Base-by-base conservation (phyloP, 306 rosid genomes). In the Cicer cuneatum region DNA sequence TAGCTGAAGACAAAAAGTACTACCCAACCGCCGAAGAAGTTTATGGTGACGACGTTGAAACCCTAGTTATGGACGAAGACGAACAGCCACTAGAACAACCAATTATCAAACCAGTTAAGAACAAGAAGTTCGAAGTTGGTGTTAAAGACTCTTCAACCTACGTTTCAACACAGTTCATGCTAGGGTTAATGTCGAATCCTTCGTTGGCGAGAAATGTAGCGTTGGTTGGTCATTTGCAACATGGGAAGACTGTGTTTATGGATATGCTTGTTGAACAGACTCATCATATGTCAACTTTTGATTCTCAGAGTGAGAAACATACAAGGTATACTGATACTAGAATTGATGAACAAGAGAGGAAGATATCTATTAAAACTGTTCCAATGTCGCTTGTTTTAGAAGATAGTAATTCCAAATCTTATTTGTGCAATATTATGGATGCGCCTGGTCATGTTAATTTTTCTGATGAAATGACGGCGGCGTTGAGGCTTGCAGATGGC, bases 381-480 rank as follows among this genome's bases (percentile, higher is more conserved):
- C 99, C 99, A 0, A 92, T 94, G 99, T 86, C 99, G 1, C 95
- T 94, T 53, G 99, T 94, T 39, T 90, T 94, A 2, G 99, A 94
- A 82, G 99, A 94, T 76, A 84, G 93, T 77, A 91, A 83, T 54
- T 84, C 97, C 0, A 94, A 94, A 81, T 92, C 97, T 0, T 94
- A 88, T 83, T 75, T 94, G 74, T 94, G 99, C 73, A 94, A 94
- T 64, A 73, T 94, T 52, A 92, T 94, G 93, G 97, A 94, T 54
- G 85, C 96, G 0, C 99, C 99, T 48, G 99, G 99, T 18, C 99
- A 94, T 86, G 94, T 90, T 52, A 94, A 94, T 53, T 94, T 94
- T 83, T 94, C 99, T 14, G 99, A 92, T 69, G 99, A 94, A 79
- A 92, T 94, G 97, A 92, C 99, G 48, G 99, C 97, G 1, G 94